Conservation (phyloP, 106 monocot genomes). For the Xerophyta viscosa region DNA sequence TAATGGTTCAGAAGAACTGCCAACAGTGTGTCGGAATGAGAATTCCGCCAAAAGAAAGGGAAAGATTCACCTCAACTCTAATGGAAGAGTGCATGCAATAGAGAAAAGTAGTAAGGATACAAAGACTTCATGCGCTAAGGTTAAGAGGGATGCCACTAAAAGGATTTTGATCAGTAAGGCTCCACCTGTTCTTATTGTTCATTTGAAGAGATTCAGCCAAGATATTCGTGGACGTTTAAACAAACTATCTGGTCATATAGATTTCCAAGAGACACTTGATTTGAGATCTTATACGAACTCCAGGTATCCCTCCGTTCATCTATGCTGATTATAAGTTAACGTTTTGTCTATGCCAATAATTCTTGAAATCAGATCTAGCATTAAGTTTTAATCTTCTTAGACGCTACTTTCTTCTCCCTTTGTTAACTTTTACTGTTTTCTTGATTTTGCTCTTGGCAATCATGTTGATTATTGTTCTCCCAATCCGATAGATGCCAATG, state of each 20-base stretch:
- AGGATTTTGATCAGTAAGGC: conserved; percentile 44
- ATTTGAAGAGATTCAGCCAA: conserved; percentile 85
- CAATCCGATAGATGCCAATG: too few relatives aligned
- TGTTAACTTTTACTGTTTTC: too few relatives aligned
- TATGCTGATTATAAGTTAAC: not conserved
- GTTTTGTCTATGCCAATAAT: too few relatives aligned
- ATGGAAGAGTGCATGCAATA: conserved; percentile 4
- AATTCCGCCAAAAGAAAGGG: conserved; percentile 1
- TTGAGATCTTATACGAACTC: conserved; percentile 55
- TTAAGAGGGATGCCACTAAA: conserved; percentile 79
- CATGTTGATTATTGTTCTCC: too few relatives aligned
- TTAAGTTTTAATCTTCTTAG: too few relatives aligned
- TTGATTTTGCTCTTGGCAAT: too few relatives aligned
- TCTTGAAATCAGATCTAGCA: too few relatives aligned
- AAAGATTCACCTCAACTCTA: conserved; percentile 8
- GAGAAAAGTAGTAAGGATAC: conserved; percentile 19
- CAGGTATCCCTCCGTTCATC: conserved; percentile 39
- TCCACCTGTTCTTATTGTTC: conserved; percentile 68
- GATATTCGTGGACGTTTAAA: conserved; percentile 68
- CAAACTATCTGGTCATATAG: conserved; percentile 75
- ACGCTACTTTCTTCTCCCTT: too few relatives aligned
- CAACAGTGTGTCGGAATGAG: conserved; percentile 9
- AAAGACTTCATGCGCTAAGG: conserved; percentile 18
- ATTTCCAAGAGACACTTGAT: conserved; percentile 72
- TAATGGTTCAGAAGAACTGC: conserved; percentile 7